Conservation (phyloP, 768 basidiomycete species). For the Mycena filopes region DNA sequence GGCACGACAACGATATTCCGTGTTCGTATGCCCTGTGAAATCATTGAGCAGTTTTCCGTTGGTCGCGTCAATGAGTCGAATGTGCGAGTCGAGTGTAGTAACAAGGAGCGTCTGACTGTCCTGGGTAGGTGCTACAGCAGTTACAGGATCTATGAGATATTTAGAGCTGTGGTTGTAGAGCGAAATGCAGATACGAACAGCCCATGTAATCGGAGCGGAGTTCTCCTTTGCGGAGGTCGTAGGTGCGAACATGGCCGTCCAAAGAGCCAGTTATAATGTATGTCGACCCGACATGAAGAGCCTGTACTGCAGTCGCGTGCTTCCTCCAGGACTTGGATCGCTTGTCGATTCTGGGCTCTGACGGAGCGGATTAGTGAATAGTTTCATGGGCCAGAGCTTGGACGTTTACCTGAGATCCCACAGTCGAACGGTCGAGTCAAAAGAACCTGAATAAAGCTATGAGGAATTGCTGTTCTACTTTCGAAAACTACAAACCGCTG, state of each 20-base stretch:
- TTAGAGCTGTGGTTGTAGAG: constrained; percentile 12
- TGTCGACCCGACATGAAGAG: constrained; percentile 72
- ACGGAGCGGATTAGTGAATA: neutral
- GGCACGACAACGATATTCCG: constrained; percentile 81
- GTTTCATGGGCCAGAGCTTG: neutral
- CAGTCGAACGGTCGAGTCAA: constrained; percentile 88
- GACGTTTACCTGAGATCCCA: constrained; percentile 86
- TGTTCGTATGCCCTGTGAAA: constrained; percentile 81
- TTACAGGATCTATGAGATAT: constrained; percentile 77
- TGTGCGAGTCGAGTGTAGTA: constrained; percentile 83
- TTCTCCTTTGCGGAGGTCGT: constrained; percentile 95
- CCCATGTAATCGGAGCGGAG: constrained; percentile 91
- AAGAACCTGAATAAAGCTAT: constrained; percentile 71
- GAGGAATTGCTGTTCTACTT: neutral
- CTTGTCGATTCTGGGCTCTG: constrained; percentile 80
- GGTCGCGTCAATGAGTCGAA: constrained; percentile 86
- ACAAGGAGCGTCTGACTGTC: constrained; percentile 86
- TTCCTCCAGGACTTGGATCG: constrained; percentile 93
- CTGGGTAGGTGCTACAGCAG: constrained; percentile 81
- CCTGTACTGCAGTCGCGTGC: constrained; percentile 89
- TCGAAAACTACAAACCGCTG: constrained; percentile 68
- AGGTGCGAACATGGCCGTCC: constrained; percentile 92
- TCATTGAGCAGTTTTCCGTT: constrained; percentile 89
- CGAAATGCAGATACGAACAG: constrained; percentile 60
- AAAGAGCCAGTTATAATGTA: constrained; percentile 86